Evolutionary conservation across 116 monocot species (phyloP).

Genomic region (Cymodocea nodosa): DNA sequence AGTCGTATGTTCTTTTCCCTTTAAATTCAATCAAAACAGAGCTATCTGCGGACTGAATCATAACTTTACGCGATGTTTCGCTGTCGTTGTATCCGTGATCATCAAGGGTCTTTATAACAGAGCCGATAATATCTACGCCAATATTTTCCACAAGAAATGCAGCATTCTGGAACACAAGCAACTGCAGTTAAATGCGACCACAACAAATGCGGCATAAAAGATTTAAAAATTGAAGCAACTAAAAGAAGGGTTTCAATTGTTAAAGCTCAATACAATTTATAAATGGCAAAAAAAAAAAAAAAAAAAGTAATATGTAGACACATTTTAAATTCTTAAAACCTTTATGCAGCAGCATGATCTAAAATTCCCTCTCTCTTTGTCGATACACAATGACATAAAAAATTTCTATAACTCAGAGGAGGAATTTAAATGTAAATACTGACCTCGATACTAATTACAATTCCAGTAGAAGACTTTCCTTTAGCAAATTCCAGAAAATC

Average conservation of each 20-base stretch:
- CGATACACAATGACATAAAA: not conserved
- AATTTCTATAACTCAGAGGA: not conserved
- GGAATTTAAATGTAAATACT: not conserved
- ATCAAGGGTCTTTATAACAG: slow-evolving; percentile 29
- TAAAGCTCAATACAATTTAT: no score
- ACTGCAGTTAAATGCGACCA: not conserved
- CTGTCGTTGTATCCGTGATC: slow-evolving; percentile 33
- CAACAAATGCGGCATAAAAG: not conserved
- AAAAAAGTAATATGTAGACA: no score
- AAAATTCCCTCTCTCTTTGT: no score
- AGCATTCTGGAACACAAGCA: slow-evolving; percentile 8
- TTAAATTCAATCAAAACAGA: slow-evolving; percentile 57
- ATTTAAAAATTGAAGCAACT: not conserved
- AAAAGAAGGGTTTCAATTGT: not conserved
- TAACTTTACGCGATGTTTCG: slow-evolving; percentile 26
- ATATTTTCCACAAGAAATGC: slow-evolving; percentile 3
- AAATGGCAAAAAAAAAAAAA: no score
- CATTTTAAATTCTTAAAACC: no score
- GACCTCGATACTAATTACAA: slow-evolving; percentile 13
- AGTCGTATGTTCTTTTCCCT: slow-evolving; percentile 39
- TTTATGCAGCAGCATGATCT: no score
- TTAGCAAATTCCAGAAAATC: slow-evolving; percentile 29
- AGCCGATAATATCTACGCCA: slow-evolving; percentile 14
- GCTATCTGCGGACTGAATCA: slow-evolving; percentile 65
- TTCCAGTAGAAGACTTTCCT: slow-evolving; percentile 1